Base-by-base conservation (phyloP, 2,329 filamentous ascomycete species). In the Chaetoscypha palmicola region DNA sequence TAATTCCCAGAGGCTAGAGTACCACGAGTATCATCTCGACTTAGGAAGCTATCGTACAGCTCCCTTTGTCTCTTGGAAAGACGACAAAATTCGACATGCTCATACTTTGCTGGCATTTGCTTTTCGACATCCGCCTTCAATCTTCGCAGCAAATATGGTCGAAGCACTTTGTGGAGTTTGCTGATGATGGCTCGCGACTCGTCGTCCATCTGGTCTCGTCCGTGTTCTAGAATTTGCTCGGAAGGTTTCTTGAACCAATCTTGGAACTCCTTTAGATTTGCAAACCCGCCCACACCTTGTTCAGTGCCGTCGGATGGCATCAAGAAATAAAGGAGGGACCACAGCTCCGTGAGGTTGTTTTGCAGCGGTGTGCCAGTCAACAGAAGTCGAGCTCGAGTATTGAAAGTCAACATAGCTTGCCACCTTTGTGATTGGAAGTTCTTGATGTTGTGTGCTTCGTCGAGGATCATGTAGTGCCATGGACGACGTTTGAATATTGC, bases 391-490 rank as follows among this genome's bases (percentile, higher is more conserved):
- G 90, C 83, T 51, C 84, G 81, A 0, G 92, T 97, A 57, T 94
- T 91, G 68, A 98, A 94, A 0, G 86, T 92, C 17, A 98, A 77
- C 51, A 98, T 76, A 0, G 89, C 91, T 63, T 97, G 92, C 90
- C 92, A 98, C 51, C 91, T 76, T 63, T 96, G 90, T 1, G 91
- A 96, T 59, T 94, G 90, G 72, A 97, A 98, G 65, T 98, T 98
- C 62, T 98, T 97, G 73, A 98, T 98, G 66, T 98, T 97, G 69
- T 98, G 92, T 0, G 94, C 92, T 68, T 98, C 92, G 56, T 98
- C 92, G 1, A 98, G 77, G 51, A 98, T 90, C 77, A 98, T 88
- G 65, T 97, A 98, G 61, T 97, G 90, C 94, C 94, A 98, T 41
- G 80, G 78, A 24, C 91, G 80, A 50, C 90, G 81, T 62, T 94